These are phyloP conservation scores for Eucalyptus viminalis DNA, from an alignment of 345 rosid species.

Conservation along the genomic window DNA sequence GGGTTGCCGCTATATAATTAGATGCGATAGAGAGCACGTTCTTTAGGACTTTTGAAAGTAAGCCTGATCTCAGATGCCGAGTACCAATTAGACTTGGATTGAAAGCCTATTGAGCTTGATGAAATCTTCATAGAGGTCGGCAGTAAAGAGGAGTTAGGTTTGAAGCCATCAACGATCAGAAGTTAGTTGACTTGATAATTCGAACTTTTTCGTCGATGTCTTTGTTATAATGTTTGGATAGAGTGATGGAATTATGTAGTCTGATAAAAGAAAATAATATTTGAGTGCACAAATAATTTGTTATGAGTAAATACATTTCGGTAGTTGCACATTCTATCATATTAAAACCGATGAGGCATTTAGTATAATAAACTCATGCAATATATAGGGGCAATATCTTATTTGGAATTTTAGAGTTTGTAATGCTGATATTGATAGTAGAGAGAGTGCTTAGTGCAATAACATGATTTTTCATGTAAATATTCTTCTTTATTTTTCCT, in stretches of 20 bases:
- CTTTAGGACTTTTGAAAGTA: neutral
- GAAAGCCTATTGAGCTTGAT: neutral
- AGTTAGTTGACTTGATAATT: too few species aligned
- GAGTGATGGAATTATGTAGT: neutral
- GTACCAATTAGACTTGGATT: neutral
- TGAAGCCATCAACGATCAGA: neutral
- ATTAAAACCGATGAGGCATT: accelerated
- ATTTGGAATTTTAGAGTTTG: too few species aligned
- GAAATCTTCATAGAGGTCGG: neutral
- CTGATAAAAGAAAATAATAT: too few species aligned
- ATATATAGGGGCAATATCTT: too few species aligned
- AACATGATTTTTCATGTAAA: too few species aligned
- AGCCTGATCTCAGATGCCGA: neutral
- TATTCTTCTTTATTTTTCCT: too few species aligned
- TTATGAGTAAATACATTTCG: too few species aligned
- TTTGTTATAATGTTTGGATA: neutral
- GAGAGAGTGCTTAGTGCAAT: too few species aligned
- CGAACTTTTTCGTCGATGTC: neutral
- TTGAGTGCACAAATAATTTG: accelerated
- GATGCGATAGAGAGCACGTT: neutral
- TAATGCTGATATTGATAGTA: too few species aligned
- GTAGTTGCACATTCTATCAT: accelerated
- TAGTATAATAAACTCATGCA: too few species aligned
- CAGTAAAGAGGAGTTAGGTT: neutral
- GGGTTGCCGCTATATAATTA: too few species aligned